Evolutionary conservation across 2,329 filamentous ascomycete species (phyloP).

Genomic region (Penicillium decumbens): DNA sequence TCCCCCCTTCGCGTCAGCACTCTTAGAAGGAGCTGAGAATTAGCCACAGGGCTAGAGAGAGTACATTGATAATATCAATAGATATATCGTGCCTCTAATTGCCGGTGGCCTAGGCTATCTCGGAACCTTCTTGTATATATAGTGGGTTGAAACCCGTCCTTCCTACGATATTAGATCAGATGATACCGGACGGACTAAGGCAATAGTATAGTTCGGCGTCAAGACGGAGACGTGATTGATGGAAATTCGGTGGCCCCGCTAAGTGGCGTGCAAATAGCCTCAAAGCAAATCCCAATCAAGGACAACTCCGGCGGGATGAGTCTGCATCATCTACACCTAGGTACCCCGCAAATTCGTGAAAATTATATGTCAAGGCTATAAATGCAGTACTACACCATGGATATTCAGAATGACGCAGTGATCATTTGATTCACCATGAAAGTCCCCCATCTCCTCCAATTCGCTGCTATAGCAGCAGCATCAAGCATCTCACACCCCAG

Average conservation of each 20-base stretch:
- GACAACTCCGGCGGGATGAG: neutral
- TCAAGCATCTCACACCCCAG: neutral
- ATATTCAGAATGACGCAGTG: neutral
- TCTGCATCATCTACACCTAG: neutral
- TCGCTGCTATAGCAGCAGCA: neutral
- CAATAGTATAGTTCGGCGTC: neutral
- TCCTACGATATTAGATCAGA: neutral
- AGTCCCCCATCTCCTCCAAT: neutral
- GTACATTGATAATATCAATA: too few relatives aligned
- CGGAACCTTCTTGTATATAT: too few relatives aligned
- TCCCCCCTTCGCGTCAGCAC: too few relatives aligned
- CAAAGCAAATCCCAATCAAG: neutral
- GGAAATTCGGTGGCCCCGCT: neutral
- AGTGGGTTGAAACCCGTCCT: too few relatives aligned
- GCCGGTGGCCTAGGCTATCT: too few relatives aligned
- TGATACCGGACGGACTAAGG: neutral
- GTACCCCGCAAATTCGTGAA: neutral
- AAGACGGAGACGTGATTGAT: neutral
- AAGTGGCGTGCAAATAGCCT: neutral
- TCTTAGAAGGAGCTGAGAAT: too few relatives aligned
- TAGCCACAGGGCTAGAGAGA: too few relatives aligned
- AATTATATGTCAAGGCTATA: neutral
- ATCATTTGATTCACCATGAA: neutral
- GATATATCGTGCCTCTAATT: too few relatives aligned
- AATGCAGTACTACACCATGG: neutral